Evolutionary conservation across 768 basidiomycete species (phyloP).

Genomic region (Tubosaeta sp.): DNA sequence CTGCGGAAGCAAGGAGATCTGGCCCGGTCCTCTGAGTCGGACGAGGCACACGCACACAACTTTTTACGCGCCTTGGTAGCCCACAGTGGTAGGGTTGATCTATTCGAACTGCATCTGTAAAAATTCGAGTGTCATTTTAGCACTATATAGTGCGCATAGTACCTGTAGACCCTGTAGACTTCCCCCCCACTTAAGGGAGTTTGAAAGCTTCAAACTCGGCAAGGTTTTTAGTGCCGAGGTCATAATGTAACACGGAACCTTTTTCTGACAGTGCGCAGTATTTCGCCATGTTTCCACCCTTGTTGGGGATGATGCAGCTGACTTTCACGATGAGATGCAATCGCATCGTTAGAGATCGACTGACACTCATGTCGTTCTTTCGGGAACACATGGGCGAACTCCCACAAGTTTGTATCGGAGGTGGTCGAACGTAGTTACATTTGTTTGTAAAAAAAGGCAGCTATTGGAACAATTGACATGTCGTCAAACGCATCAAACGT

Average conservation of each 20-base stretch:
- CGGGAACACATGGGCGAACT: conserved; percentile 53
- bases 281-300: conserved; percentile 23
- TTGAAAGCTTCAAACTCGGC: too few relatives aligned
- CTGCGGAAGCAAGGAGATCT: conserved; percentile 56
- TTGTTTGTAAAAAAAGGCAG: too few relatives aligned
- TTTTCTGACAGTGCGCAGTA: conserved; percentile 21
- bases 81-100: conserved; percentile 90
- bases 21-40: conserved; percentile 34
- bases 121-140: too few relatives aligned
- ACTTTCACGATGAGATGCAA: conserved; percentile 27
- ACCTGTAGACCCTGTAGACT: too few relatives aligned
- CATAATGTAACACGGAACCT: too few relatives aligned
- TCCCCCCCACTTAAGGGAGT: too few relatives aligned
- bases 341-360: conserved; percentile 28
- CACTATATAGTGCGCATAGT: too few relatives aligned
- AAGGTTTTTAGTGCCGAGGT: too few relatives aligned
- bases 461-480: too few relatives aligned
- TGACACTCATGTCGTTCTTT: conserved; percentile 38
- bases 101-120: conserved; percentile 58
- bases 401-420: conserved; percentile 45
- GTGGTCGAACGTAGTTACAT: background rate
- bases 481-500: too few relatives aligned
- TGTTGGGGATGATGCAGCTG: conserved; percentile 38
- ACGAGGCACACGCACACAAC: conserved; percentile 31
- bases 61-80: conserved; percentile 64